phyloP scores from a whole-genome alignment of 768 basidiomycete species.

The Tulasnella sp. region DNA sequence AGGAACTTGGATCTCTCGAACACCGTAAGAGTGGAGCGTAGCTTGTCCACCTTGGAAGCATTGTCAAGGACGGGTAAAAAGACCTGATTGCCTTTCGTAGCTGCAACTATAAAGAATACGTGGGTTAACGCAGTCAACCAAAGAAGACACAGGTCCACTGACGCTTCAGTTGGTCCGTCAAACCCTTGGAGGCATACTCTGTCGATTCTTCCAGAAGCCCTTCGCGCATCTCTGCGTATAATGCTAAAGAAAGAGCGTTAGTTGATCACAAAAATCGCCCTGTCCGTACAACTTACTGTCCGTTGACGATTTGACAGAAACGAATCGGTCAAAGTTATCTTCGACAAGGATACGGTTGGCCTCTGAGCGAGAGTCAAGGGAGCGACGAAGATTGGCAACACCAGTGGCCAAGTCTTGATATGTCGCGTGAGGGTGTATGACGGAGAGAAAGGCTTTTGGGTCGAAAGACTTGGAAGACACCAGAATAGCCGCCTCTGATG shows the following conservation, averaged over 20 bases:
- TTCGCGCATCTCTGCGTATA: conserved; percentile 89
- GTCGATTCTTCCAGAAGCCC: conserved; percentile 64
- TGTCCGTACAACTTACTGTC: conserved; percentile 47
- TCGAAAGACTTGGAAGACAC: conserved; percentile 93
- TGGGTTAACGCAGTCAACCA: not conserved
- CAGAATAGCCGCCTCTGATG: conserved; percentile 63
- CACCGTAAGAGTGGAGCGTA: conserved; percentile 85
- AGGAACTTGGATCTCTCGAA: conserved; percentile 97
- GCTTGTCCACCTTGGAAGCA: conserved; percentile 83
- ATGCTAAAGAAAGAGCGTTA: conserved; percentile 38
- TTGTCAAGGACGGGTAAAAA: conserved; percentile 95
- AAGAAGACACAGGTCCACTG: conserved; percentile 21
- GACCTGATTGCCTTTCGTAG: conserved; percentile 87
- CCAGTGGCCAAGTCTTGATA: conserved; percentile 83
- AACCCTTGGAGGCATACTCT: conserved; percentile 73
- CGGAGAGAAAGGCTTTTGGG: conserved; percentile 84
- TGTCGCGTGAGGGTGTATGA: conserved; percentile 87
- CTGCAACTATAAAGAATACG: conserved; percentile 50
- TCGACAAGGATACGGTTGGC: conserved; percentile 93
- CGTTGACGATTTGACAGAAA: conserved; percentile 93
- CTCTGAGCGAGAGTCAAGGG: conserved; percentile 84
- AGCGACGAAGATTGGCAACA: conserved; percentile 57
- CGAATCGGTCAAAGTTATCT: conserved; percentile 96
- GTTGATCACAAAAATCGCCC: not conserved
- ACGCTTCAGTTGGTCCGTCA: conserved; percentile 83